Evolutionary conservation across 352 stramenopile genomes (phyloP).

Genomic region (Phytopythium ostracodes): DNA sequence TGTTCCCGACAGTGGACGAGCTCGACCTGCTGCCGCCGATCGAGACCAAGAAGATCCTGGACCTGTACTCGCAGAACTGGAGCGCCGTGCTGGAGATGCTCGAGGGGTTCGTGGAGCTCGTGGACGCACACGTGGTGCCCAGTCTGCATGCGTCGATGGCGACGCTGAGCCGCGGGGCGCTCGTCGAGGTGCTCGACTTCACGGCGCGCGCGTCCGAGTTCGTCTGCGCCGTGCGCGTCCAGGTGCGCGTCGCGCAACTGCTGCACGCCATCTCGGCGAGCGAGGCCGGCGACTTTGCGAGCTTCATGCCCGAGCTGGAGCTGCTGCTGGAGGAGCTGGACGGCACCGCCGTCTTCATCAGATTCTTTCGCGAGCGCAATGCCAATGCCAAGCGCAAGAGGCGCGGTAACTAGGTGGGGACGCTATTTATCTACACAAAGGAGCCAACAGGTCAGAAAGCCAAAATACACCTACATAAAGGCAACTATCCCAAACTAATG

Average conservation of each 20-base stretch:
- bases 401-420: not conserved
- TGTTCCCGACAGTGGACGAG: constrained; percentile 49
- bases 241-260: constrained; percentile 58
- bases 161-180: constrained; percentile 31
- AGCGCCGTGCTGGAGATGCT: constrained; percentile 65
- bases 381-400: constrained; percentile 10
- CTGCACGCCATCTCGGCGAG: constrained; percentile 52
- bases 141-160: constrained; percentile 34
- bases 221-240: constrained; percentile 57
- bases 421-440: no score
- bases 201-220: constrained; percentile 62
- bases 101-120: constrained; percentile 57
- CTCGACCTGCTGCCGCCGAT: constrained; percentile 53
- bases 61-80: constrained; percentile 61
- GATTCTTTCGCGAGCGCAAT: constrained; percentile 21
- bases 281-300: constrained; percentile 37
- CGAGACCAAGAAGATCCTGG: constrained; percentile 46
- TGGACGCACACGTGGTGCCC: constrained; percentile 43
- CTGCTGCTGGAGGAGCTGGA: constrained; percentile 21
- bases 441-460: not conserved
- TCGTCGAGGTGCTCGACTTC: constrained; percentile 71
- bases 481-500: not conserved
- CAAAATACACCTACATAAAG: not conserved
- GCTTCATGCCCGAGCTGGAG: constrained; percentile 22
- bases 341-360: constrained; percentile 20